These are phyloP conservation scores for Alternaria sp. DNA, from an alignment of 2,329 filamentous ascomycete species.

Conservation along the genomic window DNA sequence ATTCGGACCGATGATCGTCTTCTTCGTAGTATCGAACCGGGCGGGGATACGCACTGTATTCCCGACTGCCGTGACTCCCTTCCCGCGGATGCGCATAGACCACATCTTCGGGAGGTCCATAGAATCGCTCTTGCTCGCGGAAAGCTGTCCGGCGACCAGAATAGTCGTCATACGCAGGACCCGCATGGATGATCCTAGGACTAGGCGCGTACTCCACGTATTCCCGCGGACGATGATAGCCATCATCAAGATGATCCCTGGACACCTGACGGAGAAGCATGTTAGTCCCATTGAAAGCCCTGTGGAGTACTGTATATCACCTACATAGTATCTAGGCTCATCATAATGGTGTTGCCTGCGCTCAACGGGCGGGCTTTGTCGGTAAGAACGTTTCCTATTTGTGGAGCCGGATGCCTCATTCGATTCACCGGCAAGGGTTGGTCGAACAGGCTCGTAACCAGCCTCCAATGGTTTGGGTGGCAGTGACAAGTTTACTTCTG, in stretches of 20 bases:
- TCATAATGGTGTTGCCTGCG: conserved; percentile 40
- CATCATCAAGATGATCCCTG: conserved; percentile 40
- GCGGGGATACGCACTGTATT: conserved; percentile 38
- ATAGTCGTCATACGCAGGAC: conserved; percentile 42
- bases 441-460: conserved; percentile 59
- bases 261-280: conserved; percentile 29
- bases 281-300: conserved; percentile 26
- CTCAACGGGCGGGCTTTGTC: conserved; percentile 37
- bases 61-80: conserved; percentile 34
- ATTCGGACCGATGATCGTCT: conserved; percentile 31
- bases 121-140: conserved; percentile 44
- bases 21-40: conserved; percentile 42
- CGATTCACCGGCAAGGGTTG: conserved; percentile 35
- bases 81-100: conserved; percentile 42
- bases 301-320: conserved; percentile 21
- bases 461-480: conserved; percentile 51
- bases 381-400: conserved; percentile 34
- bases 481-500: conserved; percentile 43
- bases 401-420: conserved; percentile 24
- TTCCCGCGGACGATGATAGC: conserved; percentile 35
- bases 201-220: conserved; percentile 43
- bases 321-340: conserved; percentile 48
- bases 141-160: conserved; percentile 42
- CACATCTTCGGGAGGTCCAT: conserved; percentile 36
- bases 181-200: conserved; percentile 37